A percentile compares a stretch with the other conserved stretches of the same genome.
These are phyloP conservation scores for Filosporella fistucella DNA, from an alignment of 495 filamentous ascomycete species.

Conservation along the genomic window DNA sequence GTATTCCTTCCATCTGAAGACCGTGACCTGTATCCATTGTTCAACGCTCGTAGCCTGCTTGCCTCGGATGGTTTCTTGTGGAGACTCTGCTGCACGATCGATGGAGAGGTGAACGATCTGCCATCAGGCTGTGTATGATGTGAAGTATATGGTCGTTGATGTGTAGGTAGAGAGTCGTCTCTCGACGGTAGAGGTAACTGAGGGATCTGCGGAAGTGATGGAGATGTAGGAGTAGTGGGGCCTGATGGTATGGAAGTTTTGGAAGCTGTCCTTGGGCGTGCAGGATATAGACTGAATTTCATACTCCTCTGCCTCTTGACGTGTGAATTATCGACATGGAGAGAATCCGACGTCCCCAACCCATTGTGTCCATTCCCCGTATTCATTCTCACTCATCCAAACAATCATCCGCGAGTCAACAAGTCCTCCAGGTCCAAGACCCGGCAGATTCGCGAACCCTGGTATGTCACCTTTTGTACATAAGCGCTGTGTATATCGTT, in stretches of 20 bases:
- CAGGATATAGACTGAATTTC: conserved; percentile 25
- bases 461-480: conserved; percentile 4
- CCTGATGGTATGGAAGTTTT: conserved; percentile 3
- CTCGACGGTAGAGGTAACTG: conserved; percentile 11
- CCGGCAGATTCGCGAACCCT: conserved; percentile 11
- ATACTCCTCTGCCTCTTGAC: conserved; percentile 19
- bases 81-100: conserved; percentile 7
- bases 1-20: conserved; percentile 16
- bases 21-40: conserved; percentile 23
- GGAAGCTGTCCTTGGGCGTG: conserved; percentile 12
- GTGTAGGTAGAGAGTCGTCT: conserved; percentile 1
- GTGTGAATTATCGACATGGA: neutral
- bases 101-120: conserved; percentile 14
- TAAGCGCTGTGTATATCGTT: conserved; percentile 5
- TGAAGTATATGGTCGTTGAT: conserved; percentile 16
- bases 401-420: neutral
- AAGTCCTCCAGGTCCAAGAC: neutral
- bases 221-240: conserved; percentile 11
- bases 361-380: conserved; percentile 19
- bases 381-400: conserved; percentile 12
- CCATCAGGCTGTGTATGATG: conserved; percentile 2
- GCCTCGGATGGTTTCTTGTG: conserved; percentile 25
- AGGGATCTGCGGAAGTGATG: conserved; percentile 10
- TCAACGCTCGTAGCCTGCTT: conserved; percentile 22
- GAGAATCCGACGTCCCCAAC: conserved; percentile 1